Evolutionary conservation across 1,284 basidiomycete species (phyloP).

Genomic region (Ustilago esculenta): DNA sequence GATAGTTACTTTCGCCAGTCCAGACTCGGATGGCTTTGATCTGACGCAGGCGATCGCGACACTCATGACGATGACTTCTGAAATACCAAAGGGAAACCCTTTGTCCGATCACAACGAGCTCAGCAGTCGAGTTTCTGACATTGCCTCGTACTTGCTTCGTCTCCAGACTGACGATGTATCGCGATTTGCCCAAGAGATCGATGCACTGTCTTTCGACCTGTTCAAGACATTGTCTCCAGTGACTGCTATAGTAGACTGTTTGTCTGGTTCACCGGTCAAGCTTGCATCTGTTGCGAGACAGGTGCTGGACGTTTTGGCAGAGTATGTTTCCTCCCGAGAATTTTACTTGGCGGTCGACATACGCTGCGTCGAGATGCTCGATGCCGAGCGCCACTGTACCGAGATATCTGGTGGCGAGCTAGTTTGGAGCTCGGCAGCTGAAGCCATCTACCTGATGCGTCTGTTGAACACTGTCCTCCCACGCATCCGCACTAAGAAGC

Average conservation of each 20-base stretch:
- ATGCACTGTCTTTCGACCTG: constrained; percentile 49
- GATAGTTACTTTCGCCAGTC: not conserved
- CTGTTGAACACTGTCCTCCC: constrained; percentile 43
- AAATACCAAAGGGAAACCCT: constrained; percentile 13
- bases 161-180: constrained; percentile 18
- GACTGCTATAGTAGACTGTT: constrained; percentile 28
- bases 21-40: constrained; percentile 6
- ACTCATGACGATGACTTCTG: constrained; percentile 3
- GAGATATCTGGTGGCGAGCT: constrained; percentile 4
- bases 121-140: constrained; percentile 11
- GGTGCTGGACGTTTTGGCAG: constrained; percentile 38
- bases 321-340: constrained; percentile 49
- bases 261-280: constrained; percentile 12
- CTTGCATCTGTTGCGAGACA: constrained; percentile 17
- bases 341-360: constrained; percentile 57
- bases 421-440: constrained; percentile 20
- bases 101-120: constrained; percentile 10
- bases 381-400: not conserved
- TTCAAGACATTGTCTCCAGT: constrained; percentile 49
- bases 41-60: constrained; percentile 8
- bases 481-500: constrained; percentile 58
- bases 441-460: constrained; percentile 32
- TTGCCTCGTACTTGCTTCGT: constrained; percentile 12
- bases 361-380: constrained; percentile 45
- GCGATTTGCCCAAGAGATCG: constrained; percentile 37